Evolutionary conservation across 2,329 filamentous ascomycete genomes (phyloP), one percentile per base, ranked within the genome.

Genomic region (Gnomoniopsis sp.): DNA sequence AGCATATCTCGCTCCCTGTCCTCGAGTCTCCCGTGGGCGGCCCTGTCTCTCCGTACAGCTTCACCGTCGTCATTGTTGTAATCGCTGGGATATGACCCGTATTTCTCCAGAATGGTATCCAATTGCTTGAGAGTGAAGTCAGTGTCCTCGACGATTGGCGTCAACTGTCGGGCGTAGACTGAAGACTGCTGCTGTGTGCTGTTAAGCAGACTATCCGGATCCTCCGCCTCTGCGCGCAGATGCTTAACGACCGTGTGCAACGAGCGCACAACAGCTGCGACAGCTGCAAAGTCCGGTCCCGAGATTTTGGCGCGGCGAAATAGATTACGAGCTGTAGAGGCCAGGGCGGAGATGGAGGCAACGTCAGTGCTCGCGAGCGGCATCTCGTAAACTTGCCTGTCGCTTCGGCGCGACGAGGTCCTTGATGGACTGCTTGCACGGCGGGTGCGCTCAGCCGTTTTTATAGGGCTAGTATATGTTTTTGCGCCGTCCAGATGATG

Each of bases 161-260:
- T 72, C 15, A 88, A 74, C 65, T 83, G 78, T 38, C 78, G 74
- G 10, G 72, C 68, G 64, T 82, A 84, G 50, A 79, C 69, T 36
- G 74, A 70, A 22, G 71, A 72, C 26, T 69, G 67, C 46, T 60
- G 58, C 26, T 62, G 62, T 38, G 60, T 62, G 57, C 55, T 72
- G 71, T 81, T 81, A 17, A 88, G 74, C 12, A 80, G 72, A 11
- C 84, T 86, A 64, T 82, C 80, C 1, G 76, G 74, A 64, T 85
- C 83, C 62, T 81, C 77, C 43, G 79, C 78, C 71, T 87, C 85
- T 62, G 78, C 74, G 56, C 81, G 82, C 26, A 88, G 73, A 64
- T 86, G 80, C 56, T 82, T 80, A 7, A 88, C 73, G 14, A 80
- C 79, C 6, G 77, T 77, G 64, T 87, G 79, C 44, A 88, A 73